phyloP scores from a whole-genome alignment of 1,284 basidiomycete genomes.

The Ceratobasidium sp. region DNA sequence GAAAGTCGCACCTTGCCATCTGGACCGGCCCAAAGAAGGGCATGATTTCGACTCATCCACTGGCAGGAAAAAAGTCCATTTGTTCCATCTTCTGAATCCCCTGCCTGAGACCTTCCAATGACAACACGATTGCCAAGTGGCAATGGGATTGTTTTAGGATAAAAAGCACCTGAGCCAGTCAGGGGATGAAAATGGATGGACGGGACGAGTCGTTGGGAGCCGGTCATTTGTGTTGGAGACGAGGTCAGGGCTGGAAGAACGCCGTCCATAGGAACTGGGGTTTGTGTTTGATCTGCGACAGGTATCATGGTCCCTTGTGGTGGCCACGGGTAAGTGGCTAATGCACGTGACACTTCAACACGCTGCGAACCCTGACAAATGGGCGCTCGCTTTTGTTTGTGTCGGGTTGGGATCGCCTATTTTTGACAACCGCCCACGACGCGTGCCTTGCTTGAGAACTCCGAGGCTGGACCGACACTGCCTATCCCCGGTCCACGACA shows the following conservation, averaged over 20 bases:
- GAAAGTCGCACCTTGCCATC: constrained; percentile 26
- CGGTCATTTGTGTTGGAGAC: constrained; percentile 9
- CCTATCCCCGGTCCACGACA: background rate
- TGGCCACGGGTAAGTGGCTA: constrained; percentile 25
- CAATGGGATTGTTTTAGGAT: constrained; percentile 31
- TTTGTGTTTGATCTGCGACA: background rate
- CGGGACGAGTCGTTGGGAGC: background rate
- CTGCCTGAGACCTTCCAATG: constrained; percentile 22
- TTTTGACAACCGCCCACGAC: constrained; percentile 15
- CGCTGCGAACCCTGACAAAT: constrained; percentile 13
- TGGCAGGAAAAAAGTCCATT: constrained; percentile 35
- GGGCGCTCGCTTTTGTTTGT: no score
- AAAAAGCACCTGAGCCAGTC: constrained; percentile 32
- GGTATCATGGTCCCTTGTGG: constrained; percentile 20
- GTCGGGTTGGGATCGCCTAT: background rate
- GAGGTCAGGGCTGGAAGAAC: background rate
- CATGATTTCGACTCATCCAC: constrained; percentile 36
- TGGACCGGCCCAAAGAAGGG: constrained; percentile 18
- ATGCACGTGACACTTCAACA: background rate
- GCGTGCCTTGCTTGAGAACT: background rate
- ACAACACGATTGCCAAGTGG: constrained; percentile 32
- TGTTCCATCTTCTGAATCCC: constrained; percentile 25
- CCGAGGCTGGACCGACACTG: background rate
- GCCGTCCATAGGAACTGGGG: constrained; percentile 4
- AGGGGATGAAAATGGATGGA: constrained; percentile 29